phyloP scores from a whole-genome alignment of 108 stramenopile species.

The Nitzschia palea region DNA sequence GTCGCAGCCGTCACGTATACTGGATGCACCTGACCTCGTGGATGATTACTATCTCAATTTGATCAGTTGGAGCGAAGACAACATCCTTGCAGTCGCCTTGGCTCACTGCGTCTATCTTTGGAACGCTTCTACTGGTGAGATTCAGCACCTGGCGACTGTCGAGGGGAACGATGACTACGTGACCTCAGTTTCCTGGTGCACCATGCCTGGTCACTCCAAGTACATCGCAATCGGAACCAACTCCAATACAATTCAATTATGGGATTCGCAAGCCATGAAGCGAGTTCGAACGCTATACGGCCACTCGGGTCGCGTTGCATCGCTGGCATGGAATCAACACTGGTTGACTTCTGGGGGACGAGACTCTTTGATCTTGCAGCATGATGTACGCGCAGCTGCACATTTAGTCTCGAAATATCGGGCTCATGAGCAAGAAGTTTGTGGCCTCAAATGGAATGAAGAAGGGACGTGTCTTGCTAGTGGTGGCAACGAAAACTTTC shows the following conservation, averaged over 20 bases:
- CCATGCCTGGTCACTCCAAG: constrained; percentile 69
- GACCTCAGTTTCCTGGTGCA: constrained; percentile 94
- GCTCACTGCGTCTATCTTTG: constrained; percentile 98
- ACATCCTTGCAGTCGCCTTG: constrained; percentile 96
- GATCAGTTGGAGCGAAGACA: constrained; percentile 91
- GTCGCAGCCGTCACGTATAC: constrained; percentile 90
- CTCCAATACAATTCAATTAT: constrained; percentile 70
- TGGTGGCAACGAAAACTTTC: constrained; percentile 97
- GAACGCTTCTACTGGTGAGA: constrained; percentile 95
- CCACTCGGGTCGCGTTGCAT: constrained; percentile 91
- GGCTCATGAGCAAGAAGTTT: constrained; percentile 82
- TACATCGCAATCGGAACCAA: constrained; percentile 94
- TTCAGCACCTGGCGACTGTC: constrained; percentile 87
- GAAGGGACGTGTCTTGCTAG: constrained; percentile 94
- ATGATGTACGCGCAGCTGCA: constrained; percentile 88
- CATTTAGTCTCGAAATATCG: constrained; percentile 61
- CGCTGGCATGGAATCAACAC: constrained; percentile 95
- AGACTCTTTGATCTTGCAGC: constrained; percentile 92
- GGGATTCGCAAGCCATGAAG: constrained; percentile 73
- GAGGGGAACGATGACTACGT: constrained; percentile 92
- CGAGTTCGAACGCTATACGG: constrained; percentile 84
- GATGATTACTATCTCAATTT: constrained; percentile 99
- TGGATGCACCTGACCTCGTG: constrained; percentile 98
- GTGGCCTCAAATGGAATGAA: constrained; percentile 69
- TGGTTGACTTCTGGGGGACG: constrained; percentile 86